These are phyloP conservation scores for Cutaneotrichosporon spelunceum DNA, from an alignment of 1,284 basidiomycete species.

Conservation along the genomic window DNA sequence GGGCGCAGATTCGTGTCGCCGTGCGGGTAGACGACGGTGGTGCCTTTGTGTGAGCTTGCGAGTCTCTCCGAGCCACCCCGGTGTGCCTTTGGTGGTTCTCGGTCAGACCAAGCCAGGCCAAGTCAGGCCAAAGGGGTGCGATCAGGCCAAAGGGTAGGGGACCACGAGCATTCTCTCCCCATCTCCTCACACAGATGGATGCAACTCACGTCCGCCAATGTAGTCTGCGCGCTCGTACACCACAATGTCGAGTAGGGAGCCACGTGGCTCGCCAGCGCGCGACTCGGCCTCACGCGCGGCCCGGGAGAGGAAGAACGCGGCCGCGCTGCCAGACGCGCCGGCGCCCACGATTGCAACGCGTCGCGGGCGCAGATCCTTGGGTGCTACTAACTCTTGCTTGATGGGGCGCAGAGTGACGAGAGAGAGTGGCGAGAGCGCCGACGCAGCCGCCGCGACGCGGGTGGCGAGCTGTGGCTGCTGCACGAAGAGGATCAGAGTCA, in stretches of 20 bases:
- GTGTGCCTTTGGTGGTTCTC: neutral
- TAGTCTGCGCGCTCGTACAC: conserved; percentile 73
- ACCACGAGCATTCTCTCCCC: too few species aligned
- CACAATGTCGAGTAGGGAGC: conserved; percentile 67
- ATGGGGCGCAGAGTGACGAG: neutral
- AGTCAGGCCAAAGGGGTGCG: too few species aligned
- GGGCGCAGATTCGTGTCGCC: conserved; percentile 61
- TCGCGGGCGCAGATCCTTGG: conserved; percentile 21
- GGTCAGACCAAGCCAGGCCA: too few species aligned
- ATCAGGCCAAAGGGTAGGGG: too few species aligned
- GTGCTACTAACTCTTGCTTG: neutral
- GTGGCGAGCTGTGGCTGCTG: conserved; percentile 6
- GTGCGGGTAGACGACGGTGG: conserved; percentile 73
- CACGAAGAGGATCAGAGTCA: neutral
- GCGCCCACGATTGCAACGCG: conserved; percentile 78
- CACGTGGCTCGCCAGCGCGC: conserved; percentile 55
- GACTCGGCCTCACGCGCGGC: conserved; percentile 62
- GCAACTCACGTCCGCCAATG: conserved; percentile 74
- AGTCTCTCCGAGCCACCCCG: conserved; percentile 6
- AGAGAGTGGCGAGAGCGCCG: neutral
- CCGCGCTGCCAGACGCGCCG: conserved; percentile 77
- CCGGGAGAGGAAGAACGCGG: conserved; percentile 75
- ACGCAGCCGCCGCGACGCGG: neutral
- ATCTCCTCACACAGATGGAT: neutral
- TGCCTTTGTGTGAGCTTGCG: conserved; percentile 55